Percentiles rank a stretch among this genome's conserved stretches.
phyloP scores from a whole-genome alignment of 306 rosid genomes.

The Casuarina cunninghamiana region DNA sequence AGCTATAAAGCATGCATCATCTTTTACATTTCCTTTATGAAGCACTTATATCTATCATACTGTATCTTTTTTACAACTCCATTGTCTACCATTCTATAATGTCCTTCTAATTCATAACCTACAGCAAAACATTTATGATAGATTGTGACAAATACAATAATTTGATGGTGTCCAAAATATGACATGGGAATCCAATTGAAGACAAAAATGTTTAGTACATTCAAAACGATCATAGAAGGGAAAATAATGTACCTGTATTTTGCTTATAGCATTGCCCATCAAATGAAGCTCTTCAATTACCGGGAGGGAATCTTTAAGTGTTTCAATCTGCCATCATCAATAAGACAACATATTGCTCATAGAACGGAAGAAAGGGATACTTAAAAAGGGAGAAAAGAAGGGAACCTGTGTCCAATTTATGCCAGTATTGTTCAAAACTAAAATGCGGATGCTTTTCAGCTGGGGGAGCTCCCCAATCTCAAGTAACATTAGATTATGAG shows the following conservation, averaged over 20 bases:
- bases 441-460: conserved; percentile 53
- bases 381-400: conserved; percentile 11
- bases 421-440: conserved; percentile 75
- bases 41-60: background rate
- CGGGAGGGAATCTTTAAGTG: conserved; percentile 59
- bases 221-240: conserved; percentile 20
- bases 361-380: background rate
- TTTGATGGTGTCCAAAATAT: background rate
- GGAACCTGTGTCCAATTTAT: conserved; percentile 77
- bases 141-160: background rate
- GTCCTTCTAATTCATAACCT: background rate
- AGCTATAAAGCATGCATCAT: background rate
- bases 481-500: conserved; percentile 63
- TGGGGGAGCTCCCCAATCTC: conserved; percentile 53
- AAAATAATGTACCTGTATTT: conserved; percentile 52
- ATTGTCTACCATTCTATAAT: background rate
- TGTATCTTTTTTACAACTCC: background rate
- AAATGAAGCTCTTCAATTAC: conserved; percentile 87
- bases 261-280: conserved; percentile 75
- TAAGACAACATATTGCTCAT: conserved; percentile 30
- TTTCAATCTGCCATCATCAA: conserved; percentile 65
- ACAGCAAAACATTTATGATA: background rate
- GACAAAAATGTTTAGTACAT: conserved; percentile 6
- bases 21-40: background rate
- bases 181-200: background rate